Base-by-base conservation (phyloP, 495 filamentous ascomycete genomes). In the Hypoxylon perforatum region DNA sequence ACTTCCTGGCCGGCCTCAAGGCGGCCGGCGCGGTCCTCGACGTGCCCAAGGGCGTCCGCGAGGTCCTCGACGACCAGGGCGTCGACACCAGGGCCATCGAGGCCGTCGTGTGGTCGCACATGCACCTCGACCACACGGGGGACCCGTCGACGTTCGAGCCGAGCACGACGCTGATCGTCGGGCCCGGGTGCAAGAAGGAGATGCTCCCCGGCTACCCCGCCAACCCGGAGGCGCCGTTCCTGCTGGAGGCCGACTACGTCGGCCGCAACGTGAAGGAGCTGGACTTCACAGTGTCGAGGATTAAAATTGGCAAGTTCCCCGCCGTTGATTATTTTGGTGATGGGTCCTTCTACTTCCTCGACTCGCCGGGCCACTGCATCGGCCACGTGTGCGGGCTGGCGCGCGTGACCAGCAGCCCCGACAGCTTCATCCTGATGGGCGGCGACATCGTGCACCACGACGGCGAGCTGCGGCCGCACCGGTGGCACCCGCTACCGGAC, bases 301-400 rank as follows among this genome's bases (percentile, higher is more conserved):
- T 84, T 14, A 69, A 76, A 36, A 80, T 89, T 22, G 82, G 85
- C 28, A 51, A 71, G 6, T 82, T 87, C 66, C 56, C 61, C 17
- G 88, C 86, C 0, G 63, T 83, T 15, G 89, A 92, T 70, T 89
- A 85, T 63, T 89, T 87, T 64, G 78, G 77, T 8, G 87, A 89
- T 65, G 86, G 87, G 8, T 82, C 79, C 19, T 83, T 88, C 58
- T 87, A 86, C 71, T 76, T 89, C 36, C 76, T 89, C 45, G 77
- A 86, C 65, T 62, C 80, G 0, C 85, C 86, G 3, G 87, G 87
- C 11, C 87, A 88, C 57, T 77, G 80, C 10, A 72, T 81, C 25
- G 87, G 88, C 0, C 87, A 90, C 63, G 77, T 88, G 3, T 81
- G 80, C 58, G 87, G 63, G 0, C 73, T 90, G 4, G 87, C 84